Evolutionary conservation across 176 grass and related monocot genomes (phyloP).

Genomic region (Aegilops longissima): DNA sequence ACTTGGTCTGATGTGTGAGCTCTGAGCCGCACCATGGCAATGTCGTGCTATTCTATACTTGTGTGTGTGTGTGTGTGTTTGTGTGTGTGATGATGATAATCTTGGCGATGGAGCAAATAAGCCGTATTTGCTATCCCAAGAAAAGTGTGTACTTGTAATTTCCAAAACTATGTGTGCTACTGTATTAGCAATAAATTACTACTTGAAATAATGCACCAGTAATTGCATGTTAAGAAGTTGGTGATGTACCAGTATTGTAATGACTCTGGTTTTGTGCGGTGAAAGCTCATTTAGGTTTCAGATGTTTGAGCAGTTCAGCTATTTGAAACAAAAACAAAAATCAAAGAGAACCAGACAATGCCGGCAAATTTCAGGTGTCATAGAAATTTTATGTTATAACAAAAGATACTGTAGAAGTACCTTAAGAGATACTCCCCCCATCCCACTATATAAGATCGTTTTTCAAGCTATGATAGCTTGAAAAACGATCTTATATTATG

Average conservation of each 20-base stretch:
- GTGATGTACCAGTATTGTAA: background rate
- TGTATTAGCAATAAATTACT: background rate
- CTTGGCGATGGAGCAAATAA: background rate
- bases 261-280: background rate
- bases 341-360: background rate
- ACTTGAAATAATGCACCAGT: background rate
- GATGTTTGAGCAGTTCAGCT: background rate
- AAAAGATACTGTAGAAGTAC: background rate
- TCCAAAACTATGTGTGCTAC: background rate
- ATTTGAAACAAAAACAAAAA: background rate
- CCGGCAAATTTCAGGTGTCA: background rate
- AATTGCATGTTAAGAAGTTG: background rate
- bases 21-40: conserved; percentile 18
- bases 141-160: conserved; percentile 1
- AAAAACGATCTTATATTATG: no score
- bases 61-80: background rate
- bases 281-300: background rate
- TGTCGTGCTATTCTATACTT: background rate
- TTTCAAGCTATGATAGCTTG: no score
- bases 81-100: background rate
- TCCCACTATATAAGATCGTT: no score
- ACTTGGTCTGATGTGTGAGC: conserved; percentile 60
- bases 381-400: background rate
- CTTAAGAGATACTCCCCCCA: background rate
- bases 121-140: background rate